phyloP scores from a whole-genome alignment of 169 alveolate genomes.

The Plasmodium ovale region DNA sequence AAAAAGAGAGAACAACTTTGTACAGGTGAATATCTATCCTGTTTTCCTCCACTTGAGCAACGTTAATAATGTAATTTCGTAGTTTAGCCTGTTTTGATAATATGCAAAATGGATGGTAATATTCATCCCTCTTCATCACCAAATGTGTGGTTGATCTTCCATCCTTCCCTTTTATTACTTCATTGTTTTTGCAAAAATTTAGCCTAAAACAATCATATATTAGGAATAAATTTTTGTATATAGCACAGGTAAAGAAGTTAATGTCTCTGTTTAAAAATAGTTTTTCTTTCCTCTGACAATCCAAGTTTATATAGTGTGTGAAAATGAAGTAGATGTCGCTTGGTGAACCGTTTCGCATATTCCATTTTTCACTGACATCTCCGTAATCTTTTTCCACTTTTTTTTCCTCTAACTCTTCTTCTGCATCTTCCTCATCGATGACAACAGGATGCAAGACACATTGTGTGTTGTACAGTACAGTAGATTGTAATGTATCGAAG shows the following conservation, averaged over 20 bases:
- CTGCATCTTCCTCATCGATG: slow-evolving; percentile 7
- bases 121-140: slow-evolving; percentile 3
- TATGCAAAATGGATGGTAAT: slow-evolving; percentile 10
- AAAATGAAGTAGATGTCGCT: slow-evolving; percentile 32
- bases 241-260: slow-evolving; percentile 37
- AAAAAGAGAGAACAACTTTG: slow-evolving; percentile 13
- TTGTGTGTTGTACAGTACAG: slow-evolving; percentile 26
- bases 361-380: too few species aligned
- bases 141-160: slow-evolving; percentile 13
- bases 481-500: slow-evolving; percentile 48
- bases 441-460: slow-evolving; percentile 33
- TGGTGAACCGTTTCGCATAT: neutral
- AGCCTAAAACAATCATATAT: slow-evolving; percentile 66
- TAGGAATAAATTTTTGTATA: slow-evolving; percentile 44
- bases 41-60: neutral
- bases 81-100: slow-evolving; percentile 8
- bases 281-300: slow-evolving; percentile 50
- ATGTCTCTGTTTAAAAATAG: slow-evolving; percentile 40
- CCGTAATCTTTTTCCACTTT: too few species aligned
- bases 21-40: slow-evolving; percentile 4
- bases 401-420: too few species aligned
- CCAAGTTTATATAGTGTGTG: slow-evolving; percentile 52
- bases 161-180: neutral
- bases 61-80: slow-evolving; percentile 19
- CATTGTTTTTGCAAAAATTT: neutral